A percentile compares a stretch with the other conserved stretches of the same genome.
Conservation (phyloP, 805 yeast species). For the Vanderwaltozyma tropicalis region DNA sequence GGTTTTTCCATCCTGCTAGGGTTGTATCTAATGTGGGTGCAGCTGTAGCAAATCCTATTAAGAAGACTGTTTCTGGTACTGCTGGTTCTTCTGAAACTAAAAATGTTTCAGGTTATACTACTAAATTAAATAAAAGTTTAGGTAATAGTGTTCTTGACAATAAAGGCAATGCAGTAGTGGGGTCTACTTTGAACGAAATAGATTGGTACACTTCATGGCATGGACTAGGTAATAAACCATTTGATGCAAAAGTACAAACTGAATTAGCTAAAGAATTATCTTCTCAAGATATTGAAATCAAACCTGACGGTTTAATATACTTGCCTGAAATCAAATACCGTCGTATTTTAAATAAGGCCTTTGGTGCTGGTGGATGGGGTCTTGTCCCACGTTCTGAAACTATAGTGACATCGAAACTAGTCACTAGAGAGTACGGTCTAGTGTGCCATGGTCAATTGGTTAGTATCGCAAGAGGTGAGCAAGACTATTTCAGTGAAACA, state of each 20-base stretch:
- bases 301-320: slow-evolving; percentile 88
- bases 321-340: slow-evolving; percentile 94
- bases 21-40: too few species aligned
- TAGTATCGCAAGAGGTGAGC: slow-evolving; percentile 91
- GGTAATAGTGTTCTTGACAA: slow-evolving; percentile 7
- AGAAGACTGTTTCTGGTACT: too few species aligned
- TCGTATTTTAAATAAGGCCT: slow-evolving; percentile 75
- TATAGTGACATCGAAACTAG: slow-evolving; percentile 55
- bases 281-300: slow-evolving; percentile 74
- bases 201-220: slow-evolving; percentile 85
- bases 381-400: slow-evolving; percentile 88
- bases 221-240: slow-evolving; percentile 77
- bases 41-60: too few species aligned
- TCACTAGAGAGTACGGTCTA: slow-evolving; percentile 85
- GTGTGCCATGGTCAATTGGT: slow-evolving; percentile 82
- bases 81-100: neutral
- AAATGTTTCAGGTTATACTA: slow-evolving; percentile 5
- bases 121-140: slow-evolving; percentile 10
- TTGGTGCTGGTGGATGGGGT: slow-evolving; percentile 99
- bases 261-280: slow-evolving; percentile 54
- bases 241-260: slow-evolving; percentile 47
- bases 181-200: slow-evolving; percentile 8
- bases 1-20: neutral
- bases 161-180: neutral
- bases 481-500: slow-evolving; percentile 75